Percentiles rank a stretch among this genome's conserved stretches.
Conservation (phyloP, 2,329 filamentous ascomycete species). For the Didymella glomerata region DNA sequence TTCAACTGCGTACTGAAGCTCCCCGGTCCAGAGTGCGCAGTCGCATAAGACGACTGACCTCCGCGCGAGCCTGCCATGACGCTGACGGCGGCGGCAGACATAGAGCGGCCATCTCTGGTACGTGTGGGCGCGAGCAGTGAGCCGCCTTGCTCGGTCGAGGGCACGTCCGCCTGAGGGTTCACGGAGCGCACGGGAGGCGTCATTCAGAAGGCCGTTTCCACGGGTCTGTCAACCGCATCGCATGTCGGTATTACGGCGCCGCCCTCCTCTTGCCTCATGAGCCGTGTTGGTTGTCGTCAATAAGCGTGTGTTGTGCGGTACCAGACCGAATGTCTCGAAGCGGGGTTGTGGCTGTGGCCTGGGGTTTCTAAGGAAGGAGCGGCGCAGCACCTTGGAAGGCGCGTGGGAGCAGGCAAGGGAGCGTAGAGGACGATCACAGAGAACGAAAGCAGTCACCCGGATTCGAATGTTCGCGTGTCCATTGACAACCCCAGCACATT, state of each 20-base stretch:
- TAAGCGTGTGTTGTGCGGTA: constrained; percentile 24
- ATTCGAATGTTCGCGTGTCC: constrained; percentile 15
- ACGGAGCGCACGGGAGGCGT: constrained; percentile 53
- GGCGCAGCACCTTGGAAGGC: constrained; percentile 22
- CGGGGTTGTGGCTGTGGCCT: constrained; percentile 29
- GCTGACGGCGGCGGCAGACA: constrained; percentile 59
- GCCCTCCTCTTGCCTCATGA: constrained; percentile 48
- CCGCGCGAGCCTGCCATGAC: constrained; percentile 71
- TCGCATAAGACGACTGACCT: constrained; percentile 69
- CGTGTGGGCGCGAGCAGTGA: constrained; percentile 56
- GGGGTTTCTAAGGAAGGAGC: constrained; percentile 21
- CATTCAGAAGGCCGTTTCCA: constrained; percentile 54
- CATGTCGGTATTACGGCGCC: constrained; percentile 43
- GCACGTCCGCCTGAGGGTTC: constrained; percentile 50
- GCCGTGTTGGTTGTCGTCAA: constrained; percentile 34
- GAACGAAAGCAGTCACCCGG: constrained; percentile 15
- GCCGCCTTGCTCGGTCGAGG: constrained; percentile 49
- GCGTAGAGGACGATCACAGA: constrained; percentile 14
- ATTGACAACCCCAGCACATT: constrained; percentile 3
- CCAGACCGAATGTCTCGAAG: constrained; percentile 24
- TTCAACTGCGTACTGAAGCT: constrained; percentile 91
- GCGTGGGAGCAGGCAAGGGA: constrained; percentile 25
- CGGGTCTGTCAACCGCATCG: constrained; percentile 48
- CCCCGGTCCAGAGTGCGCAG: constrained; percentile 71
- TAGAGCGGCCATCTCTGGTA: constrained; percentile 64